These are phyloP conservation scores for Iris pallida DNA, from an alignment of 116 monocot genomes.

Conservation along the genomic window DNA sequence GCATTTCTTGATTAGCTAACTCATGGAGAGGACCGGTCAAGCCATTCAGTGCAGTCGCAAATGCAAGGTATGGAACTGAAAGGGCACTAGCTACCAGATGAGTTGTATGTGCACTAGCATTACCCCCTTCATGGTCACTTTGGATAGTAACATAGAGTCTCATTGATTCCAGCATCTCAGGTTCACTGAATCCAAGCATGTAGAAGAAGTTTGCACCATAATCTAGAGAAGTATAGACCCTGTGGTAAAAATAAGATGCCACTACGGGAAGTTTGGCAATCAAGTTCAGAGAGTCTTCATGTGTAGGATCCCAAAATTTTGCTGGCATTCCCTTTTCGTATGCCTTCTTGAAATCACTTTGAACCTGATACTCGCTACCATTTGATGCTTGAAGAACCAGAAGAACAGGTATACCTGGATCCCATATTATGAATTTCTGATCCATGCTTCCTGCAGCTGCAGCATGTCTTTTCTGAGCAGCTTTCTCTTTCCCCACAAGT, in stretches of 20 bases:
- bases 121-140: slow-evolving; percentile 97
- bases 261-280: slow-evolving; percentile 75
- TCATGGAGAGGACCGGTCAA: slow-evolving; percentile 98
- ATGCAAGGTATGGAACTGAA: slow-evolving; percentile 94
- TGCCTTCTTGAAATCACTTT: no score
- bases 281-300: slow-evolving; percentile 83
- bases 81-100: slow-evolving; percentile 97
- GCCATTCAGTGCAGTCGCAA: slow-evolving; percentile 95
- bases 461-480: no score
- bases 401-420: no score
- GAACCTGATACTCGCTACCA: no score
- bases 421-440: no score
- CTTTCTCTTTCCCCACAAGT: slow-evolving; percentile 95
- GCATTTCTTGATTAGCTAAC: slow-evolving; percentile 71
- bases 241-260: slow-evolving; percentile 82
- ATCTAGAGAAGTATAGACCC: slow-evolving; percentile 80
- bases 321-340: no score
- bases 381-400: no score
- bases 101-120: slow-evolving; percentile 93
- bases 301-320: slow-evolving; percentile 98
- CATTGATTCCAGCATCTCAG: slow-evolving; percentile 94
- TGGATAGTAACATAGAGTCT: slow-evolving; percentile 97
- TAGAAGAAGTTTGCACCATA: slow-evolving; percentile 95
- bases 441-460: no score
- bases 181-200: slow-evolving; percentile 94